phyloP scores from a whole-genome alignment of 345 rosid genomes.

The Durio zibethinus region DNA sequence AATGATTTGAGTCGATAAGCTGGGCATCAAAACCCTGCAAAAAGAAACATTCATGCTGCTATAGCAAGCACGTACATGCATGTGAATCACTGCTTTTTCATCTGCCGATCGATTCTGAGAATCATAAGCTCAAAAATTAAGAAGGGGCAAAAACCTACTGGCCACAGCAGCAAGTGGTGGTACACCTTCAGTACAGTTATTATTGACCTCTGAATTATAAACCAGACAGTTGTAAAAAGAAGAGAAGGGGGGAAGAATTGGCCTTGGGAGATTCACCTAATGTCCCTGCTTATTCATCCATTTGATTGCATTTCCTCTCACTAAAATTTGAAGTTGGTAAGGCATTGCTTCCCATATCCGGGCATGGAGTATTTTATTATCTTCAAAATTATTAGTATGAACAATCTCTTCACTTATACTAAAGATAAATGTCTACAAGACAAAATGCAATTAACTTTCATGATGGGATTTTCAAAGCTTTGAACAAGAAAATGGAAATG shows the following conservation, averaged over 20 bases:
- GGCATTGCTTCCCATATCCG: background rate
- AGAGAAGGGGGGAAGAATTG: background rate
- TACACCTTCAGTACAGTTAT: background rate
- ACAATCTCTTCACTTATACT: too few relatives aligned
- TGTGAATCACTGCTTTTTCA: background rate
- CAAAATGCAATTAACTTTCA: background rate
- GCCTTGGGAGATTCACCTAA: constrained; percentile 1
- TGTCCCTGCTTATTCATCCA: background rate
- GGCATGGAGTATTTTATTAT: background rate
- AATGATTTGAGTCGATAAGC: background rate
- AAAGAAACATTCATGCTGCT: background rate
- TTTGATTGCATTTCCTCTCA: background rate
- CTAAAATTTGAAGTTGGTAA: background rate
- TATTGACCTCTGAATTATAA: background rate
- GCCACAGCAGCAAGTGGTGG: background rate
- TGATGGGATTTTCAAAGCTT: background rate
- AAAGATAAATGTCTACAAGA: background rate
- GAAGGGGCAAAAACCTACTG: background rate
- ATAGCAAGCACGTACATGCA: constrained; percentile 10
- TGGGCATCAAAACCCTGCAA: background rate
- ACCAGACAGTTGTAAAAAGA: background rate
- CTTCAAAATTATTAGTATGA: too few relatives aligned
- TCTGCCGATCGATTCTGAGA: background rate
- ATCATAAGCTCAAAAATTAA: background rate
- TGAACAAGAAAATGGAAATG: background rate